phyloP scores from a whole-genome alignment of 1,284 basidiomycete species.

The Malassezia sympodialis region DNA sequence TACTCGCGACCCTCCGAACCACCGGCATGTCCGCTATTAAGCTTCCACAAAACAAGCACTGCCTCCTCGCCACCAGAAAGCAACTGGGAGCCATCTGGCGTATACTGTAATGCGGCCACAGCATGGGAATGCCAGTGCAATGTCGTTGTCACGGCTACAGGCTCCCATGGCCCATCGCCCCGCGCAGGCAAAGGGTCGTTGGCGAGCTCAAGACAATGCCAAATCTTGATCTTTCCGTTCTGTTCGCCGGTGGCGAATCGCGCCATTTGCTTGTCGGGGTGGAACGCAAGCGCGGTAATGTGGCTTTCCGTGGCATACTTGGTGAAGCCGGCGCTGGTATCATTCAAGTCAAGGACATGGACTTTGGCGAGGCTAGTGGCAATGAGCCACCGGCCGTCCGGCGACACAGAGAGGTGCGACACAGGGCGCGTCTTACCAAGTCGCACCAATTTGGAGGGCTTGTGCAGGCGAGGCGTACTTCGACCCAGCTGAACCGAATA shows the following conservation, averaged over 20 bases:
- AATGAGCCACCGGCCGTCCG: conserved; percentile 71
- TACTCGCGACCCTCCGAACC: conserved; percentile 51
- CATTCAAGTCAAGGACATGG: conserved; percentile 55
- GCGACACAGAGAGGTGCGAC: conserved; percentile 57
- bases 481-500: conserved; percentile 25
- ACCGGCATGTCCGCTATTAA: conserved; percentile 51
- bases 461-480: conserved; percentile 5
- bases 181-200: conserved; percentile 26
- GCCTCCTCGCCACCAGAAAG: conserved; percentile 91
- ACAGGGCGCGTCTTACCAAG: conserved; percentile 50
- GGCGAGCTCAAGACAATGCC: conserved; percentile 64
- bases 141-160: conserved; percentile 62
- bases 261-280: conserved; percentile 70
- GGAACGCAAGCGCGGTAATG: conserved; percentile 78
- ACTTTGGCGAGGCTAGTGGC: conserved; percentile 69
- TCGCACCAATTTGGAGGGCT: conserved; percentile 52
- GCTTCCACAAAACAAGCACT: conserved; percentile 79
- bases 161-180: conserved; percentile 14
- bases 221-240: conserved; percentile 73
- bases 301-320: conserved; percentile 59
- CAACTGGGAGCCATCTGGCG: conserved; percentile 79
- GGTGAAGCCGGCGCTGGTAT: conserved; percentile 54
- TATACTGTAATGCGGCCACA: conserved; percentile 79
- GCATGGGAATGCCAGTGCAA: conserved; percentile 97
- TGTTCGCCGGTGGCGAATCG: conserved; percentile 81